Percentiles rank a stretch among this genome's conserved stretches.
Evolutionary conservation across 192 early-diverging fungal genomes (phyloP).

Genomic region (Coemansia asiatica): DNA sequence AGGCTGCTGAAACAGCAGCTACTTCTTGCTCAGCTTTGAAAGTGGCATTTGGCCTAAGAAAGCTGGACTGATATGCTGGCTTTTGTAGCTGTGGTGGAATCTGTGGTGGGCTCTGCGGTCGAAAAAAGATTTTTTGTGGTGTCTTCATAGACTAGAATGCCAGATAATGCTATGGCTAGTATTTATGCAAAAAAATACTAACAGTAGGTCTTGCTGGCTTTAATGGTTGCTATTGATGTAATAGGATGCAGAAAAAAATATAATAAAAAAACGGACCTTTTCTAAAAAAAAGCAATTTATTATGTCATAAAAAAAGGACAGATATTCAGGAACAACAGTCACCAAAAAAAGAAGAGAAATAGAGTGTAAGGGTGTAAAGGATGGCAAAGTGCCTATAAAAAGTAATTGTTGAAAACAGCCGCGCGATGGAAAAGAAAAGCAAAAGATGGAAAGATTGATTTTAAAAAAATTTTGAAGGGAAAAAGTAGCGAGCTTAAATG

Average conservation of each 20-base stretch:
- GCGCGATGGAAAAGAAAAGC: constrained; percentile 4
- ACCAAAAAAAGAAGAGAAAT: not conserved
- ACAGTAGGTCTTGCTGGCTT: too few relatives aligned
- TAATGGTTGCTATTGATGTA: not conserved
- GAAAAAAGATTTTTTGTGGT: not conserved
- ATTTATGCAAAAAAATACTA: too few relatives aligned
- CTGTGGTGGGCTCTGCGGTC: constrained; percentile 3
- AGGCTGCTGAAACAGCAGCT: not conserved
- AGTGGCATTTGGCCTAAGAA: not conserved
- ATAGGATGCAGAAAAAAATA: too few relatives aligned
- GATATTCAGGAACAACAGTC: too few relatives aligned
- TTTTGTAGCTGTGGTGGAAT: constrained; percentile 2
- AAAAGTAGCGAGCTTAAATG: not conserved
- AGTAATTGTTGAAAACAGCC: not conserved
- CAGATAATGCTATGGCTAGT: not conserved
- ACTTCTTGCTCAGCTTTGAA: not conserved
- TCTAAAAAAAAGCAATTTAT: too few relatives aligned
- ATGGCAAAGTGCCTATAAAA: not conserved
- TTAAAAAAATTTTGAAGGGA: not conserved
- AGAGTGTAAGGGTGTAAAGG: not conserved
- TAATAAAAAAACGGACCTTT: not conserved
- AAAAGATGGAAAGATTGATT: not conserved
- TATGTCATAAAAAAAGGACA: too few relatives aligned
- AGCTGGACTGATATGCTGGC: not conserved
- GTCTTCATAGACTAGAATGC: constrained; percentile 4